Conservation (phyloP, 345 rosid species). For the Camelina hispida region DNA sequence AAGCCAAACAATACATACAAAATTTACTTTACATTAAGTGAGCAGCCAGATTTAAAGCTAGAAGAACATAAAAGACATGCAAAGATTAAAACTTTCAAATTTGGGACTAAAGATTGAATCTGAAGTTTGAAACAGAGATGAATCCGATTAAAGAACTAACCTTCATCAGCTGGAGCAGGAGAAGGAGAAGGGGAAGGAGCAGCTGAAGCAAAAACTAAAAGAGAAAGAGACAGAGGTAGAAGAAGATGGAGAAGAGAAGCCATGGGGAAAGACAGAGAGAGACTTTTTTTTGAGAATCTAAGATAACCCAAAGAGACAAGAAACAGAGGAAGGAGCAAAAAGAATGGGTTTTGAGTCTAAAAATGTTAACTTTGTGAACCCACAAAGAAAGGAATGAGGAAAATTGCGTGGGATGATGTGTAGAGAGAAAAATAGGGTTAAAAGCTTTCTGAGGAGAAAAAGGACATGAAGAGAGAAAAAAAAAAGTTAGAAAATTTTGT, state of each 20-base stretch:
- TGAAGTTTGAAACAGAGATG: neutral
- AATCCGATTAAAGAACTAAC: slow-evolving; percentile 50
- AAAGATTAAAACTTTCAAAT: slow-evolving; percentile 10
- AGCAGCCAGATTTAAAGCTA: too few relatives aligned
- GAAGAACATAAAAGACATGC: slow-evolving; percentile 28
- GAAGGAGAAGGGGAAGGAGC: slow-evolving; percentile 8
- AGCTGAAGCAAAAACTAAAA: slow-evolving; percentile 50
- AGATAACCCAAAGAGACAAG: slow-evolving; percentile 44
- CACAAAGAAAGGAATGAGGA: slow-evolving; percentile 23
- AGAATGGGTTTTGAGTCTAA: slow-evolving; percentile 34
- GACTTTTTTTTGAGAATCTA: slow-evolving; percentile 35
- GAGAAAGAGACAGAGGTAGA: slow-evolving; percentile 15
- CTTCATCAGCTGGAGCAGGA: slow-evolving; percentile 58
- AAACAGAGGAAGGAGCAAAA: slow-evolving; percentile 28
- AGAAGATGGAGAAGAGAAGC: slow-evolving; percentile 27
- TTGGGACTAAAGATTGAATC: neutral
- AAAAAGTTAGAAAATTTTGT: slow-evolving; percentile 36
- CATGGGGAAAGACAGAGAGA: slow-evolving; percentile 37
- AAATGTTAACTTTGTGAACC: slow-evolving; percentile 37
- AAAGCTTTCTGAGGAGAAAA: slow-evolving; percentile 19
- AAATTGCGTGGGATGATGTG: slow-evolving; percentile 9
- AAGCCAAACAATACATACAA: slow-evolving; percentile 11
- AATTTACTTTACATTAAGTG: neutral
- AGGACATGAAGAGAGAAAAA: slow-evolving; percentile 24
- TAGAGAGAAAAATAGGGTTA: slow-evolving; percentile 42